phyloP scores from a whole-genome alignment of 106 monocot species.

The Hemerocallis citrina region DNA sequence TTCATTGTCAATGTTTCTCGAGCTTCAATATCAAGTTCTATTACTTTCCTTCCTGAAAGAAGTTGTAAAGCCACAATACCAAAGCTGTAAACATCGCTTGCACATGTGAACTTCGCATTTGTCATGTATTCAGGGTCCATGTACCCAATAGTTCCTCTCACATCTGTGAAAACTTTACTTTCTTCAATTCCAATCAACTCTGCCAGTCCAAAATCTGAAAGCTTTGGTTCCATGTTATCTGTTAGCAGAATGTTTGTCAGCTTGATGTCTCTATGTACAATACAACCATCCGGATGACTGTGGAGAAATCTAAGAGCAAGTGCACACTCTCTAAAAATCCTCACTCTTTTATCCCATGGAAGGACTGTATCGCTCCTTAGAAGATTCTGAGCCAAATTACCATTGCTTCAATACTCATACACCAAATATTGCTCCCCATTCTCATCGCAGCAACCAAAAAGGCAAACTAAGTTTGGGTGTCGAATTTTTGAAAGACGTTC shows the following conservation, averaged over 20 bases:
- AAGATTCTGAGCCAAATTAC: conserved; percentile 35
- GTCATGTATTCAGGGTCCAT: conserved; percentile 47
- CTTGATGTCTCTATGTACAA: conserved; percentile 50
- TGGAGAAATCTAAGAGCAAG: conserved; percentile 41
- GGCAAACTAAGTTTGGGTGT: conserved; percentile 27
- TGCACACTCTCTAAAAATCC: conserved; percentile 31
- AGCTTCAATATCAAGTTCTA: conserved; percentile 32
- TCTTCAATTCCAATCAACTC: conserved; percentile 26
- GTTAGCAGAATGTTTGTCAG: conserved; percentile 39
- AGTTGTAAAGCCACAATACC: conserved; percentile 34
- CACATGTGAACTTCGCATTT: conserved; percentile 23
- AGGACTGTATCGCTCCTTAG: conserved; percentile 26
- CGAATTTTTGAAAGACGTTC: conserved; percentile 32
- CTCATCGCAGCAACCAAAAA: conserved; percentile 36
- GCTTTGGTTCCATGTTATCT: conserved; percentile 36
- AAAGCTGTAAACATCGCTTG: conserved; percentile 45
- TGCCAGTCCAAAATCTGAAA: conserved; percentile 43
- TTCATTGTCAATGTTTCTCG: conserved; percentile 35
- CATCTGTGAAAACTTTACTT: conserved; percentile 29
- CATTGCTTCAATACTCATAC: conserved; percentile 37
- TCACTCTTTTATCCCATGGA: conserved; percentile 35
- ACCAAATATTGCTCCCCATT: conserved; percentile 31
- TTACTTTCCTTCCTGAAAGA: conserved; percentile 35
- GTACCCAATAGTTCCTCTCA: conserved; percentile 47
- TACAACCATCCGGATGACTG: conserved; percentile 42